Conservation (phyloP, 2,329 filamentous ascomycete species). For the Neofusicoccum sp. region DNA sequence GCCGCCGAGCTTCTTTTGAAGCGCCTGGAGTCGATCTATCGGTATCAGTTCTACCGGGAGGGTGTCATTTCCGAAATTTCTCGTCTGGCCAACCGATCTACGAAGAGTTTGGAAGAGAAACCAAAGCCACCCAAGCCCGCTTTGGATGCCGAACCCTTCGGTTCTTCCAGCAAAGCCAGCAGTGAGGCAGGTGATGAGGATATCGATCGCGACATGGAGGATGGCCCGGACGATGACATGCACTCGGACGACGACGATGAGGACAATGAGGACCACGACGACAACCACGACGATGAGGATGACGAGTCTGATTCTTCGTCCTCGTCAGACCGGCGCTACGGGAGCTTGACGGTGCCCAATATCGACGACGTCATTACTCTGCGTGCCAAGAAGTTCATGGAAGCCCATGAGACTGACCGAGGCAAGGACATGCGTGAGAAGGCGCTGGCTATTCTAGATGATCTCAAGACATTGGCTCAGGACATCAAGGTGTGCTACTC, state of each 20-base stretch:
- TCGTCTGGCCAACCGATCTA: conserved; percentile 66
- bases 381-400: conserved; percentile 80
- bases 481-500: conserved; percentile 75
- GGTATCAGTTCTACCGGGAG: conserved; percentile 95
- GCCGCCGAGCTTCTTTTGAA: conserved; percentile 86
- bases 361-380: conserved; percentile 74
- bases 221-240: conserved; percentile 56
- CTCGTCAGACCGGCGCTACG: conserved; percentile 41
- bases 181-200: conserved; percentile 35
- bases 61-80: conserved; percentile 91
- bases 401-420: conserved; percentile 77
- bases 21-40: conserved; percentile 83
- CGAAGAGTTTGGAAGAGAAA: conserved; percentile 34
- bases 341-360: conserved; percentile 40
- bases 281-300: conserved; percentile 55
- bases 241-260: conserved; percentile 55
- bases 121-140: conserved; percentile 27
- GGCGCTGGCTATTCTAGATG: conserved; percentile 72
- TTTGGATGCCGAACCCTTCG: conserved; percentile 30
- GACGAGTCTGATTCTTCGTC: conserved; percentile 68
- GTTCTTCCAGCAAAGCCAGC: conserved; percentile 30
- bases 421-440: conserved; percentile 76
- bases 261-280: conserved; percentile 48
- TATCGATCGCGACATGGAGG: conserved; percentile 50
- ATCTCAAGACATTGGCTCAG: conserved; percentile 70